These are phyloP conservation scores for Dryadomyces sulphureus DNA, from an alignment of 2,329 filamentous ascomycete genomes.

Conservation along the genomic window DNA sequence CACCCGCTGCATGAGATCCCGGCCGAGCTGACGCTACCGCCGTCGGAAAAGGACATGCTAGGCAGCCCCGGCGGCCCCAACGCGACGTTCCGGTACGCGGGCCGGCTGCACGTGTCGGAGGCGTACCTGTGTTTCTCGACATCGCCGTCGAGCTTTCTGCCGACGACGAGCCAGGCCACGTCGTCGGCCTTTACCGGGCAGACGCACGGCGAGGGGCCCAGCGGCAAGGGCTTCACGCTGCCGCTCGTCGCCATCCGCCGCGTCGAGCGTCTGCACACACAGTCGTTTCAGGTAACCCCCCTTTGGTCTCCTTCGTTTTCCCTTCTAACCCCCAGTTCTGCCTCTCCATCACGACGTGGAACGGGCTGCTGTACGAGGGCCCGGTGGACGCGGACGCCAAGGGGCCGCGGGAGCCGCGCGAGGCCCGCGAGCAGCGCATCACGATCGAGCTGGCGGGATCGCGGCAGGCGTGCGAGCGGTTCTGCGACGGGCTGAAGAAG, in stretches of 20 bases:
- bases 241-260: slow-evolving; percentile 82
- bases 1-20: slow-evolving; percentile 92
- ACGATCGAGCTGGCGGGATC: slow-evolving; percentile 85
- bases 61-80: slow-evolving; percentile 29
- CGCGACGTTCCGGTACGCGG: slow-evolving; percentile 70
- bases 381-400: slow-evolving; percentile 16
- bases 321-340: no score
- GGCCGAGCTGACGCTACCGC: slow-evolving; percentile 80
- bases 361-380: slow-evolving; percentile 45
- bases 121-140: slow-evolving; percentile 95
- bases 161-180: slow-evolving; percentile 61
- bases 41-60: slow-evolving; percentile 16
- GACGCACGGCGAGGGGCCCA: slow-evolving; percentile 82
- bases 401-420: background rate
- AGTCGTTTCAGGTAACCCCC: slow-evolving; percentile 72
- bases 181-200: slow-evolving; percentile 82
- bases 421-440: slow-evolving; percentile 58
- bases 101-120: slow-evolving; percentile 87
- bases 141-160: slow-evolving; percentile 73
- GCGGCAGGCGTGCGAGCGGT: slow-evolving; percentile 78
- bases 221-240: slow-evolving; percentile 90
- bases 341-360: slow-evolving; percentile 90
- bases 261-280: slow-evolving; percentile 85
- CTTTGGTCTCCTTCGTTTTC: no score
- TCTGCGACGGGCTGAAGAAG: slow-evolving; percentile 90